Evolutionary conservation across 1,284 basidiomycete species (phyloP), one percentile per base, ranked within the genome.

Genomic region (Puccinia hordei): DNA sequence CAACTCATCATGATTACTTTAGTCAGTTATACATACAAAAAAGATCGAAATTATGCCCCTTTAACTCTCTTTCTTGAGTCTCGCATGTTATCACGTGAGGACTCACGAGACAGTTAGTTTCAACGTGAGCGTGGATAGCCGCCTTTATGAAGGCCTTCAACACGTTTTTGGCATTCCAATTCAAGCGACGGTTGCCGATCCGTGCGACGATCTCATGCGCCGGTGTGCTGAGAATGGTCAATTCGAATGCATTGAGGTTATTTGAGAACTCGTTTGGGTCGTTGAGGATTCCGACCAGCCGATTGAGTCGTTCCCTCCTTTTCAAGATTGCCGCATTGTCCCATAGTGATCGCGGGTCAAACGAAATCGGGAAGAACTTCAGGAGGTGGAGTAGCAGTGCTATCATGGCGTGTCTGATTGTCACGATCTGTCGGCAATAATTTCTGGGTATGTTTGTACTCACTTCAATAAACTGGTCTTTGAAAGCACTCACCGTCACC

Each of bases 91-190:
- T 33, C n/a, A 33, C 57, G 41, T 81, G 82, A 83, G 30, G 80
- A 91, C 91, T 88, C 88, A 94, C 93, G 33, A 93, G 83, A 84
- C 91, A 92, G 83, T 94, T 94, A 8, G 90, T 91, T 59, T 87
- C 86, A 63, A 86, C 86, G 41, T 95, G 92, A 0, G 91, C 91
- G 44, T 88, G 85, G 0, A 87, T 88, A 0, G 93, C 90, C 8
- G 90, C 89, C 0, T 89, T 87, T 81, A 93, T 90, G 85, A 90
- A 94, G 38, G 91, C 92, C 74, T 90, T 89, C 12, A 94, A 85
- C 12, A 94, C 91, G 68, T 88, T 86, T 0, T 88, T 88, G 10
- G 93, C 90, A 0, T 91, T 93, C 92, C 92, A 94, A 17, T 82
- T 81, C 17, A 69, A 61, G 30, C 69, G 55, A 19, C 79, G 24